A percentile compares a stretch with the other conserved stretches of the same genome.
Conservation (phyloP, 345 rosid genomes). For the Carallia pectinifolia region DNA sequence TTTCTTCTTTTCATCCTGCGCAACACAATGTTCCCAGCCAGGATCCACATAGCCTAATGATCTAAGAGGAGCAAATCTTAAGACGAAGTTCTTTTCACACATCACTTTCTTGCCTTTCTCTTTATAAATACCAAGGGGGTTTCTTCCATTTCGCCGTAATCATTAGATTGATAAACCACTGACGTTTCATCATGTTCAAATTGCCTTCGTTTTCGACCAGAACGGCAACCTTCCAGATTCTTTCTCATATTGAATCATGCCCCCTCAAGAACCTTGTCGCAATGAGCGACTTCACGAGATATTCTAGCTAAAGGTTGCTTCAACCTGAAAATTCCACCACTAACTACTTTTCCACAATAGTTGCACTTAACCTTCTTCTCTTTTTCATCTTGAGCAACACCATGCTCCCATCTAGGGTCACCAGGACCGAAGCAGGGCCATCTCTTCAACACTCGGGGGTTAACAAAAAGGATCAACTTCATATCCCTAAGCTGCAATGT, state of each 20-base stretch:
- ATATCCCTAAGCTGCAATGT: slow-evolving; percentile 21
- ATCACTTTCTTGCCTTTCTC: slow-evolving; percentile 49
- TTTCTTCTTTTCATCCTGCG: slow-evolving; percentile 78
- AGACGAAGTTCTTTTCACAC: slow-evolving; percentile 44
- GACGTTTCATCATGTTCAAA: slow-evolving; percentile 46
- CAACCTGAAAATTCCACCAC: slow-evolving; percentile 71
- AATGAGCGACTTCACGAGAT: slow-evolving; percentile 75
- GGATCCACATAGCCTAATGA: slow-evolving; percentile 78
- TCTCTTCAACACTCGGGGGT: slow-evolving; percentile 41
- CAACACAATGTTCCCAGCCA: slow-evolving; percentile 82
- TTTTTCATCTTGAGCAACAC: slow-evolving; percentile 71
- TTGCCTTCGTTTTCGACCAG: slow-evolving; percentile 50
- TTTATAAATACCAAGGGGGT: slow-evolving; percentile 31
- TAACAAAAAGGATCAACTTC: slow-evolving; percentile 14
- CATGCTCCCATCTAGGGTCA: slow-evolving; percentile 89
- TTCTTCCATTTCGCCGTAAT: slow-evolving; percentile 37
- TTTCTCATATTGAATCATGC: slow-evolving; percentile 59
- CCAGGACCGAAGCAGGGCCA: slow-evolving; percentile 63
- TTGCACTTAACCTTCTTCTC: slow-evolving; percentile 82
- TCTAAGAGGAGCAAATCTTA: slow-evolving; percentile 46
- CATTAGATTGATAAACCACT: slow-evolving; percentile 40
- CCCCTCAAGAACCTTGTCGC: slow-evolving; percentile 70
- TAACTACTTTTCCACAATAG: slow-evolving; percentile 81
- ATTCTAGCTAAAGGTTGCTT: slow-evolving; percentile 77
- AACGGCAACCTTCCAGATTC: slow-evolving; percentile 65